Conservation (phyloP, 1,284 basidiomycete species). For the Xerocomus amazonicus region DNA sequence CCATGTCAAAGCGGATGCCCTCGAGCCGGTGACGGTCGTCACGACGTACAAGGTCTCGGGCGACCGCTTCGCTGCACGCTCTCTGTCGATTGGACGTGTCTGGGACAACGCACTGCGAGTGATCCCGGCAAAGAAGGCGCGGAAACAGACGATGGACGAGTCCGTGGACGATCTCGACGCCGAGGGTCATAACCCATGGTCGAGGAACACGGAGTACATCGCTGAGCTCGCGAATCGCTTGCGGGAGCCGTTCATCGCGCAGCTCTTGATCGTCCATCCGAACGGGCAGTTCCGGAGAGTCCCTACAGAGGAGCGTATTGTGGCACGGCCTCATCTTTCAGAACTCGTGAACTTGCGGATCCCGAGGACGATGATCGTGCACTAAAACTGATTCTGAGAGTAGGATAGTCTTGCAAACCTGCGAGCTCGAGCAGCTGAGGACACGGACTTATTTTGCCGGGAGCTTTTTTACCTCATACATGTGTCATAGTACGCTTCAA, state of each 20-base stretch:
- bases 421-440: no score
- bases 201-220: slow-evolving; percentile 14
- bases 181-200: slow-evolving; percentile 14
- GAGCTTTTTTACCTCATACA: no score
- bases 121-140: slow-evolving; percentile 1
- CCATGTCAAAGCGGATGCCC: slow-evolving; percentile 17
- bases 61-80: background rate
- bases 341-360: slow-evolving; percentile 19
- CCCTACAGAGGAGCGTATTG: slow-evolving; percentile 22
- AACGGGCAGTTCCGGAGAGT: slow-evolving; percentile 21
- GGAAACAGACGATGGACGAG: background rate
- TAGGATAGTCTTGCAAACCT: no score
- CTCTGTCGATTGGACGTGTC: slow-evolving; percentile 19
- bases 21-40: slow-evolving; percentile 15
- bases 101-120: slow-evolving; percentile 22
- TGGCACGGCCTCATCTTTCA: slow-evolving; percentile 11
- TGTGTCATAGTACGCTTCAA: no score
- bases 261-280: slow-evolving; percentile 21
- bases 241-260: slow-evolving; percentile 21
- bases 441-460: no score
- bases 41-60: slow-evolving; percentile 14
- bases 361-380: slow-evolving; percentile 23
- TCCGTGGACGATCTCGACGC: background rate
- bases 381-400: slow-evolving; percentile 7
- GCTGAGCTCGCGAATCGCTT: slow-evolving; percentile 9